Conservation (phyloP, 2,329 filamentous ascomycete genomes). For the Microdochium nivale region DNA sequence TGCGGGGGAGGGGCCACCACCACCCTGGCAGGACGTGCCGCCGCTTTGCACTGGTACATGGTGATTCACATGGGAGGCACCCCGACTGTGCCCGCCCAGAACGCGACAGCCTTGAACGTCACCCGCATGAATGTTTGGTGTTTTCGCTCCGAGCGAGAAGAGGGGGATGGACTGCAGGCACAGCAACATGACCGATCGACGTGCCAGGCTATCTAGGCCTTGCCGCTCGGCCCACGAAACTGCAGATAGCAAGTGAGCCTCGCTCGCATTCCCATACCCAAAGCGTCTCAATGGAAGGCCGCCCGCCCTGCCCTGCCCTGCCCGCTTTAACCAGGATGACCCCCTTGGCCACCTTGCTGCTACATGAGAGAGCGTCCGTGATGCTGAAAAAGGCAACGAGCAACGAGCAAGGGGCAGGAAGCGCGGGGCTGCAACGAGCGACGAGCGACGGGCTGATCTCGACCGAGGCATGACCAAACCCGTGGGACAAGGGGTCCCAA, state of each 20-base stretch:
- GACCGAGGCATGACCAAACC: neutral
- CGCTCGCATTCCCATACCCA: neutral
- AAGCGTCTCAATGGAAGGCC: neutral
- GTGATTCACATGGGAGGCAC: neutral
- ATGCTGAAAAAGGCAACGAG: neutral
- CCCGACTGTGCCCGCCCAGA: too few species aligned
- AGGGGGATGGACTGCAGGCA: too few species aligned
- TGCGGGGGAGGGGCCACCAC: neutral
- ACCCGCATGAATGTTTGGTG: too few species aligned
- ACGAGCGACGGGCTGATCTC: too few species aligned
- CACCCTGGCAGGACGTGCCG: neutral
- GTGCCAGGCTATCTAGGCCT: neutral
- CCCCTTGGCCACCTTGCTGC: neutral
- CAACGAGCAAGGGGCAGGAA: neutral
- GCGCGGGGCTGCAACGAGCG: neutral
- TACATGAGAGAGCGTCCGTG: neutral
- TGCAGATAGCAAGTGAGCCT: neutral
- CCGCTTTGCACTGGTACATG: too few species aligned
- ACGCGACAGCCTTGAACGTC: too few species aligned
- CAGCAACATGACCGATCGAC: neutral
- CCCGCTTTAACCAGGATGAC: neutral
- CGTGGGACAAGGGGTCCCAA: neutral
- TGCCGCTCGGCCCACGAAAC: neutral
- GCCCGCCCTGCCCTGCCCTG: neutral
- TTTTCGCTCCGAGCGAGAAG: too few species aligned